These are phyloP conservation scores for Sordariomycetes sp. DNA, from an alignment of 2,329 filamentous ascomycete species.

Conservation along the genomic window DNA sequence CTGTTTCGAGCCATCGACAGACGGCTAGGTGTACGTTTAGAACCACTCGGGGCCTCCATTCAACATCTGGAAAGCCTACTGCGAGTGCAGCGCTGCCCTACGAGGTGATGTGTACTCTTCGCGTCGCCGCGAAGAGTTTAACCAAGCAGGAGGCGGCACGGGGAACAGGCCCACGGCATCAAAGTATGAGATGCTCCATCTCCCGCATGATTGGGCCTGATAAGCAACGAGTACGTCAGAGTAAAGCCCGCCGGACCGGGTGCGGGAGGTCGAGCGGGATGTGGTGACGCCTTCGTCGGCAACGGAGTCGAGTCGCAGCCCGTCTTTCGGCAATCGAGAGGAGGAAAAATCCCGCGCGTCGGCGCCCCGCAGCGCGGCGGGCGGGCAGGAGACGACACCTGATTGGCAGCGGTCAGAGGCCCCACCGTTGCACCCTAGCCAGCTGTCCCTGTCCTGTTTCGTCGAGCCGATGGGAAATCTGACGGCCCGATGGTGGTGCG, in stretches of 20 bases:
- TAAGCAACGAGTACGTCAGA: neutral
- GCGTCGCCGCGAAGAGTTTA: neutral
- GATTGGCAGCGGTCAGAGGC: neutral
- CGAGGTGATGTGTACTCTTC: conserved; percentile 1
- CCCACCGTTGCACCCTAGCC: neutral
- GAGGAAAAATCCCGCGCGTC: neutral
- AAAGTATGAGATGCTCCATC: neutral
- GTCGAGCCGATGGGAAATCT: neutral
- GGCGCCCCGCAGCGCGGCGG: too few species aligned
- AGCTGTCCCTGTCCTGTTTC: neutral
- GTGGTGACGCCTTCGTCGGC: too few species aligned
- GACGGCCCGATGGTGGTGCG: neutral
- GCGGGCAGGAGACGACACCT: neutral
- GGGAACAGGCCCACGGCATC: too few species aligned
- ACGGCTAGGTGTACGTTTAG: too few species aligned
- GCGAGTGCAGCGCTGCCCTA: neutral
- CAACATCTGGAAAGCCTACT: neutral
- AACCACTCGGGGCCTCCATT: too few species aligned
- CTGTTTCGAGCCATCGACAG: neutral
- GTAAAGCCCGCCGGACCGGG: neutral
- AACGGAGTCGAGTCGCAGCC: neutral
- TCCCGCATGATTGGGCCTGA: neutral
- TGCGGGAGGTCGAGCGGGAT: too few species aligned
- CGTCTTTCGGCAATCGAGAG: neutral
- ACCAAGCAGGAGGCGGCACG: neutral